Evolutionary conservation across 306 rosid genomes (phyloP), one percentile per base, ranked within the genome.

Genomic region (Carpinus fangiana): DNA sequence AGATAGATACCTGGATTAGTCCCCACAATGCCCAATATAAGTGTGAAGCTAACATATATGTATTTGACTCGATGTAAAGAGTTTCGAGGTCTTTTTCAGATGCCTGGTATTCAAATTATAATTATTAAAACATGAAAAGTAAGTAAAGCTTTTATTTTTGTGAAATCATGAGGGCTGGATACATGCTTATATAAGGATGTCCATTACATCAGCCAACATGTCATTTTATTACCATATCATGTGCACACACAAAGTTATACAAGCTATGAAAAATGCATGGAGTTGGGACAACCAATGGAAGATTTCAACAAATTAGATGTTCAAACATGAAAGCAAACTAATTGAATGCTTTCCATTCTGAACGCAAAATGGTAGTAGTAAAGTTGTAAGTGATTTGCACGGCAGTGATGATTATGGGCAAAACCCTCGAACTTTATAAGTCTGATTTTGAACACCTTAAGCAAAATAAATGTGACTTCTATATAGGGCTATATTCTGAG

Each of bases 11-110:
- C 99, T 96, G 99, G 75, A 96, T 91, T 62, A 91, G n/a, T 56
- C 87, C 99, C 99, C 99, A 95, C 80, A 95, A 82, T 59, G 97
- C 96, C 99, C 99, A 96, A 81, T 78, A 83, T 81, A 96, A 36
- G 89, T 96, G 96, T 0, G 99, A 70, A 28, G 94, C 97, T 78
- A 93, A 72, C 80, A 82, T 80, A 79, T 80, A 96, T 38, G 90
- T 83, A 82, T 93, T 96, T 72, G 93, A 72, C 86, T 96, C 98
- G 38, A 88, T 88, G 77, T 91, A 96, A 13, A 93, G 83, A 61
- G 88, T 73, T 79, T 89, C 89, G 26, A 96, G 92, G 75, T 93
- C 98, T 45, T 77, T 75, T 57, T 89, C 86, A 51, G 93, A 57
- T 46, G 88, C 98, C 98, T 96, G 86, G 50, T 23, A 16, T 45